Conservation (phyloP, 305 asterid genomes). For the Fraxinus ornus region DNA sequence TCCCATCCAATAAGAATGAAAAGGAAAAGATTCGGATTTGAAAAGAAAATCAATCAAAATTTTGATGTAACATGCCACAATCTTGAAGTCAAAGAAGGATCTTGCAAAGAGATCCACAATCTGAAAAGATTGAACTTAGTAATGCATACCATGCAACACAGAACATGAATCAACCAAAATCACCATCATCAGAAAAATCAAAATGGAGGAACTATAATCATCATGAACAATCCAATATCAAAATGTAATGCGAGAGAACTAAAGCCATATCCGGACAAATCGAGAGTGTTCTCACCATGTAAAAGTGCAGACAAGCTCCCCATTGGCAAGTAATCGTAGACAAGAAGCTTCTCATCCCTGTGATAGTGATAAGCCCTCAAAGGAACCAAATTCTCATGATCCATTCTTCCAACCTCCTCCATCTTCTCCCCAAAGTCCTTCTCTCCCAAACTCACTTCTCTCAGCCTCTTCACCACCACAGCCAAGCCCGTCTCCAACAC, state of each 20-base stretch:
- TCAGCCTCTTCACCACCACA: constrained; percentile 55
- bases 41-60: not conserved
- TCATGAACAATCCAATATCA: not conserved
- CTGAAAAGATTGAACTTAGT: not conserved
- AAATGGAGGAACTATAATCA: not conserved
- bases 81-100: not conserved
- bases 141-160: not conserved
- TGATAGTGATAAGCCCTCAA: constrained; percentile 56
- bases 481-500: constrained; percentile 42
- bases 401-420: constrained; percentile 52
- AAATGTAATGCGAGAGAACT: not conserved
- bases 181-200: not conserved
- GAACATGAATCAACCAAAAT: not conserved
- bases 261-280: not conserved
- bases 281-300: constrained; percentile 39
- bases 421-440: constrained; percentile 52
- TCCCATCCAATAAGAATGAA: not conserved
- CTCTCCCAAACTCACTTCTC: constrained; percentile 48
- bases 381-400: constrained; percentile 55
- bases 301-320: constrained; percentile 66
- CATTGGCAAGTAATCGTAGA: constrained; percentile 54
- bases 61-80: not conserved
- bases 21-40: constrained; percentile 8
- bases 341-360: constrained; percentile 54
- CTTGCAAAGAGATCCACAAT: not conserved